Evolutionary conservation across 345 rosid species (phyloP).

Genomic region (Anacardium occidentale): DNA sequence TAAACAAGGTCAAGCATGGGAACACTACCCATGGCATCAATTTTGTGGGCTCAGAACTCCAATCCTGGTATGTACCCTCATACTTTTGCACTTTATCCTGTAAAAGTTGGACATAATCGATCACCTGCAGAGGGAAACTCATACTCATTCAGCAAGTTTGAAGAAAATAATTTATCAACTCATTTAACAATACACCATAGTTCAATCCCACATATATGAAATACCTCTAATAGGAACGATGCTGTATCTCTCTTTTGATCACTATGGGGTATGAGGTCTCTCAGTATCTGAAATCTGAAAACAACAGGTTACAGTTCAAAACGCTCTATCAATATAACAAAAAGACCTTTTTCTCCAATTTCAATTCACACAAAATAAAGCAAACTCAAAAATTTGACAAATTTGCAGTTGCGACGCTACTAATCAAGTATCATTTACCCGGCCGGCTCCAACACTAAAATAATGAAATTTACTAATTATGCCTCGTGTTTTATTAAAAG

Average conservation of each 20-base stretch:
- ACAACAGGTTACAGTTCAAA: not conserved
- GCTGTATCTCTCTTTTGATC: slow-evolving; percentile 96
- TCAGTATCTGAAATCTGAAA: slow-evolving; percentile 88
- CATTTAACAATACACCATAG: not conserved
- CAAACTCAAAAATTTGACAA: not conserved
- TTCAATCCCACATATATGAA: not conserved
- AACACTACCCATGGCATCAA: slow-evolving; percentile 79
- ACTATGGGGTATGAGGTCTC: slow-evolving; percentile 83
- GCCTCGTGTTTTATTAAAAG: no score
- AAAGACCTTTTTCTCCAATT: not conserved
- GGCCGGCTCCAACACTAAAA: no score
- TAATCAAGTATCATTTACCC: no score
- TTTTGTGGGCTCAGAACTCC: slow-evolving; percentile 82
- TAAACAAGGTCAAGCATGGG: not conserved
- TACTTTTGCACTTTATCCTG: slow-evolving; percentile 79
- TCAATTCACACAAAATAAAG: not conserved
- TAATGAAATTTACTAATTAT: no score
- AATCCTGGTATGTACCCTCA: slow-evolving; percentile 80
- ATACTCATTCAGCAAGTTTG: slow-evolving; percentile 14
- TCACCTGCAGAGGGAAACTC: slow-evolving; percentile 52
- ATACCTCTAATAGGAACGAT: slow-evolving; percentile 90
- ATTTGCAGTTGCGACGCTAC: no score
- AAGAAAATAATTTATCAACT: not conserved
- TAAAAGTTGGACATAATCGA: slow-evolving; percentile 78
- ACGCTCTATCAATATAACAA: not conserved